These are phyloP conservation scores for Tanacetum coccineum DNA, from an alignment of 129 eudicot genomes.

Conservation along the genomic window DNA sequence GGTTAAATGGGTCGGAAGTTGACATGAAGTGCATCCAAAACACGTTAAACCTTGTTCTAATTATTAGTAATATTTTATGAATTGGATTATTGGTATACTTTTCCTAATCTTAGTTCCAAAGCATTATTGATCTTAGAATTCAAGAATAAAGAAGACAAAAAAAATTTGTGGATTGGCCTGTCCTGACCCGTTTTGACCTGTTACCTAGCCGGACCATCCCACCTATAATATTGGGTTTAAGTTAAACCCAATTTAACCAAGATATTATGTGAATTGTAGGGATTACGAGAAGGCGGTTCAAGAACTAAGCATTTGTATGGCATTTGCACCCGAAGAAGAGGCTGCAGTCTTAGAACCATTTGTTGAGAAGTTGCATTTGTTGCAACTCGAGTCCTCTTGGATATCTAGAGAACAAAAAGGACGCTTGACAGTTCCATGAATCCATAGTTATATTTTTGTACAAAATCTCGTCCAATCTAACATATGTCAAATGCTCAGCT, in stretches of 20 bases:
- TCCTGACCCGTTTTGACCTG: background rate
- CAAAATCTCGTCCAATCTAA: background rate
- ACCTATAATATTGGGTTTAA: background rate
- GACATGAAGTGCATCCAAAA: background rate
- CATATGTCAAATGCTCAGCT: slow-evolving; percentile 2
- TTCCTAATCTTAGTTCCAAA: background rate
- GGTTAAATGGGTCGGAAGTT: background rate
- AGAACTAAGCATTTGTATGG: slow-evolving; percentile 98
- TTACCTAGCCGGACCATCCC: background rate
- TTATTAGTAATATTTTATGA: background rate
- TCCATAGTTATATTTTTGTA: slow-evolving; percentile 22
- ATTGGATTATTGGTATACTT: background rate
- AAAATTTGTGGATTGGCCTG: background rate
- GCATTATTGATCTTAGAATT: background rate
- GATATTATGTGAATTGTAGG: slow-evolving; percentile 34
- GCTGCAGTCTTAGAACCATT: slow-evolving; percentile 77
- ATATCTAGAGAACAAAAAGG: slow-evolving; percentile 58
- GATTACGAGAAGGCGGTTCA: slow-evolving; percentile 79
- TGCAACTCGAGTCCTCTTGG: slow-evolving; percentile 79
- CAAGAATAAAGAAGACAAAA: background rate
- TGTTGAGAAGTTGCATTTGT: slow-evolving; percentile 78
- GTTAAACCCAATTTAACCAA: too few relatives aligned
- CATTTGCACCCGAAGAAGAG: slow-evolving; percentile 96
- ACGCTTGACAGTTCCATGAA: slow-evolving; percentile 40
- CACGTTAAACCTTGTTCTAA: background rate